Conservation (phyloP, 2,329 filamentous ascomycete genomes). For the Monosporascus sp. region DNA sequence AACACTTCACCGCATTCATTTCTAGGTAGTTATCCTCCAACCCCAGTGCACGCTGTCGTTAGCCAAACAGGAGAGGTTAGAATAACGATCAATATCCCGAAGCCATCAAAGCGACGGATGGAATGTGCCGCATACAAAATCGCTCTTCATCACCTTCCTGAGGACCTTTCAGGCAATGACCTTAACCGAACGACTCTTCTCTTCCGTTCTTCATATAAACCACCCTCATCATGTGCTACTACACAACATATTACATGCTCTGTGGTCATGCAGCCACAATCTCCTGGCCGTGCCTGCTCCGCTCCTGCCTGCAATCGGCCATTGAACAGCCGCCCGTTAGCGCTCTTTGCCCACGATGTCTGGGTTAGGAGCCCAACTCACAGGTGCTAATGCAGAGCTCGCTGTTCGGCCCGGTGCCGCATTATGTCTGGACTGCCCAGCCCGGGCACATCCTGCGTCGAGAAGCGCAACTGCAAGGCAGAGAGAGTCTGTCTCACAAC, state of each 20-base stretch:
- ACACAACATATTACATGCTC: background rate
- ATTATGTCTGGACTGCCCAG: background rate
- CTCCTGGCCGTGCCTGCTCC: background rate
- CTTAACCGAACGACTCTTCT: background rate
- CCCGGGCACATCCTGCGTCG: background rate
- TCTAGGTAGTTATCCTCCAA: too few relatives aligned
- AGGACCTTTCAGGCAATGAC: background rate
- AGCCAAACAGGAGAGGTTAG: too few relatives aligned
- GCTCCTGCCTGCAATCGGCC: background rate
- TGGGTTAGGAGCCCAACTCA: background rate
- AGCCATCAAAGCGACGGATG: too few relatives aligned
- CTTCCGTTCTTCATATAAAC: too few relatives aligned
- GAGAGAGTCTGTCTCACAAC: background rate
- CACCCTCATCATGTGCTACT: background rate
- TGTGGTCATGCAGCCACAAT: background rate
- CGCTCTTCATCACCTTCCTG: background rate
- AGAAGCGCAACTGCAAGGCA: background rate
- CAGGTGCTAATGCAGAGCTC: background rate
- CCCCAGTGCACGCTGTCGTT: too few relatives aligned
- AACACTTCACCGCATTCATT: too few relatives aligned
- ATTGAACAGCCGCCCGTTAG: background rate
- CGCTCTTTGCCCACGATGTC: background rate
- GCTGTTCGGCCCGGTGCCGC: background rate
- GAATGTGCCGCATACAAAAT: too few relatives aligned
- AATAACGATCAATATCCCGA: too few relatives aligned